These are phyloP conservation scores for Lasiodiplodia gonubiensis DNA, from an alignment of 2,329 filamentous ascomycete species.

Conservation along the genomic window DNA sequence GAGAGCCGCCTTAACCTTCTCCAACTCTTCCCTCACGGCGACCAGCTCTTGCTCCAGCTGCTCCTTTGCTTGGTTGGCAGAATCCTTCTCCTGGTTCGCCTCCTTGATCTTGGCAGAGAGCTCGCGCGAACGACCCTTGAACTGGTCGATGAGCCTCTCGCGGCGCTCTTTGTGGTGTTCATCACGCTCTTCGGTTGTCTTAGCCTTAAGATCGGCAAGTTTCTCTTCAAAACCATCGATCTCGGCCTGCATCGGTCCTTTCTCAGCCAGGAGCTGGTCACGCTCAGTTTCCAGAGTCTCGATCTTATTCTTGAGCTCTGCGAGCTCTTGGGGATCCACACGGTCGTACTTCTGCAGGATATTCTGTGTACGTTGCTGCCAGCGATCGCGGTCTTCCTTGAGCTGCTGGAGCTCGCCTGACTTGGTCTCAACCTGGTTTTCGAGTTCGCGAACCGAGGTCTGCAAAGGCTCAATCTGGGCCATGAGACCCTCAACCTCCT, in stretches of 20 bases:
- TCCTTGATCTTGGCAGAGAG: conserved; percentile 67
- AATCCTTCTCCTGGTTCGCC: conserved; percentile 56
- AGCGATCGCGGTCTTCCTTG: conserved; percentile 88
- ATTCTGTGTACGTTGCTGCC: conserved; percentile 94
- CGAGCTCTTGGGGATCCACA: conserved; percentile 90
- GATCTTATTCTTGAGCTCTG: conserved; percentile 82
- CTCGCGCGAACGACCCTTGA: conserved; percentile 64
- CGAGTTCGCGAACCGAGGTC: conserved; percentile 77
- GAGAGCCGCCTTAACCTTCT: conserved; percentile 66
- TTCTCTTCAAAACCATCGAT: conserved; percentile 54
- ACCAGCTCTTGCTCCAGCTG: conserved; percentile 34
- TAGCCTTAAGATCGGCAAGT: conserved; percentile 47
- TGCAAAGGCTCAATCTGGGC: conserved; percentile 82
- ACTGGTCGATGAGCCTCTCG: conserved; percentile 54
- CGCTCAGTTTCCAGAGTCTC: conserved; percentile 60
- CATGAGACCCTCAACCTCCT: conserved; percentile 75
- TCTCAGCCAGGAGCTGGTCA: conserved; percentile 58
- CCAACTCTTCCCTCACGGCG: conserved; percentile 60
- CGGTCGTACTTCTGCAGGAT: conserved; percentile 96
- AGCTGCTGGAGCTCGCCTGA: conserved; percentile 88
- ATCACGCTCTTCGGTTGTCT: conserved; percentile 49
- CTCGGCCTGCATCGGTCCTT: conserved; percentile 57
- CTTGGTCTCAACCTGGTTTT: conserved; percentile 79
- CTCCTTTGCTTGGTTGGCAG: conserved; percentile 50
- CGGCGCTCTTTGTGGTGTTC: conserved; percentile 56